Evolutionary conservation across 2,329 filamentous ascomycete species (phyloP), one percentile per base, ranked within the genome.

Genomic region (Talaromyces sp.): DNA sequence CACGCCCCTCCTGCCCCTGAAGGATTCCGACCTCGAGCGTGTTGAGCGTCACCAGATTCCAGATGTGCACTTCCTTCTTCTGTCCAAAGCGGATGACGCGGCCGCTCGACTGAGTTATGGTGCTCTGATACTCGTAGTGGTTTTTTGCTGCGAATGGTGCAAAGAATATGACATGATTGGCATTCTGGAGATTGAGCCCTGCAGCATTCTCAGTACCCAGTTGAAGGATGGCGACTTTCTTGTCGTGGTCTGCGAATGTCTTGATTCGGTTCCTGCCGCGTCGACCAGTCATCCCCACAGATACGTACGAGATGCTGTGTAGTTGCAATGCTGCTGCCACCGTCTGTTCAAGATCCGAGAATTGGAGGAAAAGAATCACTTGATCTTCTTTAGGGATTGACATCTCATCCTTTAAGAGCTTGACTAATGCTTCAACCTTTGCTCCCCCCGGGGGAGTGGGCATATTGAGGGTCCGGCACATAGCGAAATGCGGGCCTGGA

Each of bases 151-250:
- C 74, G 9, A 87, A 73, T 0, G 87, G 87, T 0, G 83, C 81
- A 2, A 89, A 73, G 72, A 90, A 90, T 37, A 90, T 82, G 41
- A 90, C 78, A 65, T 90, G 86, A 67, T 89, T 89, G 0, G 87
- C 87, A 45, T 82, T 82, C 56, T 86, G 85, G 1, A 90, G 74
- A 68, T 90, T 90, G 10, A 84, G 74, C 61, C 88, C 88, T 37
- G 87, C 83, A 2, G 87, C 85, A 62, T 84, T 84, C 39, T 85
- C 84, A 67, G 82, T 81, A 1, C 81, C 82, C 2, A 87, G 77
- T 64, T 86, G 84, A 35, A 90, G 75, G 17, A 90, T 77, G 4
- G 90, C 75, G 0, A 87, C 84, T 61, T 82, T 84, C 35, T 73
- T 70, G 11, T 73, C 70, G 15, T 63, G 37, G 56, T 83, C 79